Base-by-base conservation (phyloP, 352 stramenopile genomes). In the Pythium periplocum region DNA sequence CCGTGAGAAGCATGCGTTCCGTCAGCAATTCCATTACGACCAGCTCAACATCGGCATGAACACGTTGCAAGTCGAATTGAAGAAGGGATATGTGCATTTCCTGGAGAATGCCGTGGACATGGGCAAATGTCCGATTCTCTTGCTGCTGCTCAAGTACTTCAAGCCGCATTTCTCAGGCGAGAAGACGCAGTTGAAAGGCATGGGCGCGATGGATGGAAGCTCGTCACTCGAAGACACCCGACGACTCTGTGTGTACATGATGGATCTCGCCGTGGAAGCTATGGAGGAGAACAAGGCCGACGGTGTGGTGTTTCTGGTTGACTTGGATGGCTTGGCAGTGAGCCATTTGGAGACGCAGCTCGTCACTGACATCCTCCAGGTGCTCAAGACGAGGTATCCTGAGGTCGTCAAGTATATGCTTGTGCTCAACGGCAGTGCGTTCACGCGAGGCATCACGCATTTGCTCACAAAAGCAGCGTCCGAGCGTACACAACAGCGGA, bases 71-170 rank as follows among this genome's bases (percentile, higher is more conserved):
- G 59, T 73, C 40, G 80, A 91, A 58, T 57, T 89, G 12, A 73
- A 73, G 44, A 91, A 89, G 57, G 78, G 79, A 9, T 91, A 91
- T 57, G 75, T 74, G n/a, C 78, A 88, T 48, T 63, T 89, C 30
- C 60, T 91, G 2, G 74, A 87, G 49, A 62, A 76, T 11, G 75
- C 76, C n/a, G 49, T 57, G 12, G 73, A 87, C 49, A 64, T 61
- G 33, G 51, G 72, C 38, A 72, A 78, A 12, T 82, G 73, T 43
- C 78, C 78, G 8, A 55, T 87, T 6, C 60, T 91, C 32, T 39
- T 91, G 46, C 59, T 91, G 38, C 62, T 81, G 52, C 67, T 86
- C 36, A 70, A 78, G 54, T 61, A 76, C 58, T 91, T 91, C 39
- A 77, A 78, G 55, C 78, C 78, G 43, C 67, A 66, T 41, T 87